Evolutionary conservation across 2,329 filamentous ascomycete species (phyloP).

Genomic region (Huntiella abstrusa): DNA sequence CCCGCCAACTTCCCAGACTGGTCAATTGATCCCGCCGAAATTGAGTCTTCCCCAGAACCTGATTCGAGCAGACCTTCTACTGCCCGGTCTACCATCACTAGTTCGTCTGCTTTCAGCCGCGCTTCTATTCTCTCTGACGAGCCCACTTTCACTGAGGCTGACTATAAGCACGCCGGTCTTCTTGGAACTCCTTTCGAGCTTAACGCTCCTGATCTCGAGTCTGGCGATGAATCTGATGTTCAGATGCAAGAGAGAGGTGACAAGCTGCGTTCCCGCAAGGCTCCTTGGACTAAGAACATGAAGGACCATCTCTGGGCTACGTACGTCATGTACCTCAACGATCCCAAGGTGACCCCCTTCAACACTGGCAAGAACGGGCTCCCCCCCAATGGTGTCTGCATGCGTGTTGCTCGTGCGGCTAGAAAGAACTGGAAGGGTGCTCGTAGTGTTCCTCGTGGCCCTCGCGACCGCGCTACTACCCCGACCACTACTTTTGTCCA

Average conservation of each 20-base stretch:
- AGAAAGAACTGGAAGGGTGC: conserved; percentile 49
- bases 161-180: conserved; percentile 14
- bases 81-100: conserved; percentile 39
- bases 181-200: not conserved
- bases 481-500: conserved; percentile 15
- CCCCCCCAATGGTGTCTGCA: conserved; percentile 44
- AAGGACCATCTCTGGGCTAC: conserved; percentile 47
- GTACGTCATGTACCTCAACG: conserved; percentile 45
- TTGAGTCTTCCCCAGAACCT: conserved; percentile 39
- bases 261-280: conserved; percentile 25
- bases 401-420: conserved; percentile 45
- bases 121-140: conserved; percentile 39
- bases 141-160: conserved; percentile 31
- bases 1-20: conserved; percentile 36
- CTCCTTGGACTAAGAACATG: conserved; percentile 46
- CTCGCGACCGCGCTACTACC: not conserved
- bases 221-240: conserved; percentile 3
- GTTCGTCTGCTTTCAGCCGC: conserved; percentile 36
- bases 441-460: conserved; percentile 18
- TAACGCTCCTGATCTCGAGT: not conserved
- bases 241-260: conserved; percentile 5
- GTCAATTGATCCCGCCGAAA: conserved; percentile 37
- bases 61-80: conserved; percentile 42
- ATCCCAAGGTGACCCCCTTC: conserved; percentile 48
- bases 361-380: conserved; percentile 43